Evolutionary conservation across 1,284 basidiomycete species (phyloP).

Genomic region (Tilletia indica): DNA sequence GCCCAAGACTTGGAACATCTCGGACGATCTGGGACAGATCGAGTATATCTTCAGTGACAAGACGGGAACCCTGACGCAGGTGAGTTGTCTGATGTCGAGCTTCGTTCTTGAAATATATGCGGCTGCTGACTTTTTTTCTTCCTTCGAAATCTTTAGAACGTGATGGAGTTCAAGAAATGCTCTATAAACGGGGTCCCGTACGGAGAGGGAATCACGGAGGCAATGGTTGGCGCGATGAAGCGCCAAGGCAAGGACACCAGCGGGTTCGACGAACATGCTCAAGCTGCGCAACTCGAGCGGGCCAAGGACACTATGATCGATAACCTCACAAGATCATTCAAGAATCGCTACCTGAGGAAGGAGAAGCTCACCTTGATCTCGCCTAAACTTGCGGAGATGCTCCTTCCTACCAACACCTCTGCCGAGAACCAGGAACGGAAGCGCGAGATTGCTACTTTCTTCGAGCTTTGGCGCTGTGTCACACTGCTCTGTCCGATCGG

Average conservation of each 20-base stretch:
- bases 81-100: background rate
- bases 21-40: constrained; percentile 94
- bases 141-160: constrained; percentile 61
- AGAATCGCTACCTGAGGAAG: constrained; percentile 80
- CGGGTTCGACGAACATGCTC: constrained; percentile 64
- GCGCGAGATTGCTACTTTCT: constrained; percentile 71
- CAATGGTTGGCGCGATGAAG: constrained; percentile 84
- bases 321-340: constrained; percentile 73
- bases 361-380: constrained; percentile 86
- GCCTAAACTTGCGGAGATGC: constrained; percentile 74
- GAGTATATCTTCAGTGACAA: constrained; percentile 98
- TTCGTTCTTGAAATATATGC: background rate
- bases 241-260: constrained; percentile 70
- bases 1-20: constrained; percentile 97
- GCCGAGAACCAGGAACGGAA: constrained; percentile 63
- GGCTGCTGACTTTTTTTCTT: constrained; percentile 81
- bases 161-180: constrained; percentile 98
- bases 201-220: constrained; percentile 91
- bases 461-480: constrained; percentile 83
- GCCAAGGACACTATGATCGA: constrained; percentile 77
- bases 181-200: constrained; percentile 80
- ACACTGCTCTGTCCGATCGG: constrained; percentile 72
- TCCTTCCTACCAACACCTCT: constrained; percentile 65
- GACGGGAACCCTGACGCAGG: constrained; percentile 43
- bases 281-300: constrained; percentile 61